Base-by-base conservation (phyloP, 225 moss, liverwort and hornwort genomes). In the Polytrichum commune region DNA sequence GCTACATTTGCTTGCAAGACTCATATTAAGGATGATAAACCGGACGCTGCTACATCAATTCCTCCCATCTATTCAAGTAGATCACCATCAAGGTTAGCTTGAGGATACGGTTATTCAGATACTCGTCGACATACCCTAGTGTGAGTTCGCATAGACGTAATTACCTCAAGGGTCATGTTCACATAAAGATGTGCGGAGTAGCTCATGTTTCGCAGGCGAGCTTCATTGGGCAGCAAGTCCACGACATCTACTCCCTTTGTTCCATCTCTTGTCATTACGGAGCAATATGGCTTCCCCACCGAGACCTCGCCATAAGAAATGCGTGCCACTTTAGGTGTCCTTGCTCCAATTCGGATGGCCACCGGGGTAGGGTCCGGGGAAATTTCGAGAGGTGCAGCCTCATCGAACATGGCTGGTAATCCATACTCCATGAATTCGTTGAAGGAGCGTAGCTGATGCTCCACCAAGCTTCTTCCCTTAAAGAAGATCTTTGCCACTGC, bases 171-270 rank as follows among this genome's bases (percentile, higher is more conserved):
- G 10, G 76, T 90, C 66, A 93, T 75, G 9, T 80, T 83, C 26
- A 82, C 80, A 26, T 83, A 90, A 54, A 93, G 76, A 58, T 84
- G 74, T 27, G 90, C 81, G 1, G 91, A 84, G 46, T 93, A 93
- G 7, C 90, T 83, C 68, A 93, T 84, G 54, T 86, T 90, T 67
- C 93, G 77, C 53, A 91, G 79, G 25, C 93, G 82, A 56, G 93
- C 93, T 80, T 93, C 93, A 30, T 86, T 79, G 8, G 93, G 93
- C 65, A 93, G 80, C 22, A 93, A 83, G 63, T 85, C 85, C 70
- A 81, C 85, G 19, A 85, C 23, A 55, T 78, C 76, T 46, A 46
- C 13, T 46, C 46, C 16, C 38, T 73, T 85, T 46, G 58, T 76
- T 46, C 76, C 81, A n/a, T 74, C 73, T 5, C 73, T 73, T 33